Base-by-base conservation (phyloP, 441 rosid species). In the Viola pubescens region DNA sequence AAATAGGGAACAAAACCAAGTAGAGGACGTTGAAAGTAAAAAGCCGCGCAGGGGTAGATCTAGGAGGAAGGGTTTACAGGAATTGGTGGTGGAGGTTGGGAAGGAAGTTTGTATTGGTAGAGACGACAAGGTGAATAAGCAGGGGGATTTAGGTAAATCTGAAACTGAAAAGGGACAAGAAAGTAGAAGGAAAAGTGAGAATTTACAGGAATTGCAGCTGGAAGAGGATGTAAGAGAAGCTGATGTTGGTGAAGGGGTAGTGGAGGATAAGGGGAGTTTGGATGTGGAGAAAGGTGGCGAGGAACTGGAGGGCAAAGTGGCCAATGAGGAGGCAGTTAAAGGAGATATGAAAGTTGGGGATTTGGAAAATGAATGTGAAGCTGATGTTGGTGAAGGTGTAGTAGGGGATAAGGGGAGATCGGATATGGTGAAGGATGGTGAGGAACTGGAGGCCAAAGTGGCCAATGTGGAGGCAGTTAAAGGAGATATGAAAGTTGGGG, bases 51-150 rank as follows among this genome's bases (percentile, higher is more conserved):
- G 8, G 49, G 9, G 3, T 9, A 13, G 44, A 52, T 16, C 14
- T 41, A 61, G 55, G 54, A 10, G 46, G 19, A 38, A 14, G 58
- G 12, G 11, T 5, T 7, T 49, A 7, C 10, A 0, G 10, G 4
- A 4, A 49, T 1, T 37, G 49, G 38, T 10, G 10, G 0, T 61
- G 40, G 56, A 11, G 8, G 63, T 26, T 68, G 62, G 46, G 47
- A 66, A 56, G 34, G 59, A 67, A 34, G 62, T 54, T 54, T 65
- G 9, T 19, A 12, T 34, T 9, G 75, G 43, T 12, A 44, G 40
- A 47, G 54, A 48, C 62, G 67, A 58, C 51, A 63, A 39, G 34
- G 67, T 13, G 12, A 56, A 57, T 26, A 13, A 26, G 34, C 34
- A 26, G 34, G 34, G 34, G 34, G 34, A 2, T 1, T 26, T 26